A percentile compares a stretch with the other conserved stretches of the same genome.
Conservation (phyloP, 2,329 filamentous ascomycete species). For the Calonectria ilicicola region DNA sequence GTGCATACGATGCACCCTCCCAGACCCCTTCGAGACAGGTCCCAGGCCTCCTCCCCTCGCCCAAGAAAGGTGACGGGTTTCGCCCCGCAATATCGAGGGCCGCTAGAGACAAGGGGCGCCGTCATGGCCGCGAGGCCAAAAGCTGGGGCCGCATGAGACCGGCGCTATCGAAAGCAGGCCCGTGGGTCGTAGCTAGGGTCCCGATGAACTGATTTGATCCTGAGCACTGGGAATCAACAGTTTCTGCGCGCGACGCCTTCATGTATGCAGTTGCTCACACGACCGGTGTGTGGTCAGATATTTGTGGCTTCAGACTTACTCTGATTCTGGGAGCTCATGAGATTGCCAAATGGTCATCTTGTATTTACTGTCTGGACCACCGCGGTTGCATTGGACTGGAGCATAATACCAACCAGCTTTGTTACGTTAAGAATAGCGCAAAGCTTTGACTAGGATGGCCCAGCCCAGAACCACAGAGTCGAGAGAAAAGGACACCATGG, state of each 20-base stretch:
- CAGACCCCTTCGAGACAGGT: constrained; percentile 8
- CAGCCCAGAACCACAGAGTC: not conserved
- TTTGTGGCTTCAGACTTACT: not conserved
- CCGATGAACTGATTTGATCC: constrained; percentile 21
- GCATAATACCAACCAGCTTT: not conserved
- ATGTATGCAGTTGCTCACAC: not conserved
- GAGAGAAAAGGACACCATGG: not conserved
- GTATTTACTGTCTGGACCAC: not conserved
- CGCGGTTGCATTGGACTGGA: not conserved
- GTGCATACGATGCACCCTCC: constrained; percentile 32
- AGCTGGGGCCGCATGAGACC: constrained; percentile 25
- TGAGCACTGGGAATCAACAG: constrained; percentile 2
- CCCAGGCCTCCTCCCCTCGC: not conserved
- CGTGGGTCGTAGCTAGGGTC: constrained; percentile 15
- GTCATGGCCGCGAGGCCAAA: constrained; percentile 19
- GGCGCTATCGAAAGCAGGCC: constrained; percentile 21
- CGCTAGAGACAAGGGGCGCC: constrained; percentile 17
- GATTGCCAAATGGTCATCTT: not conserved
- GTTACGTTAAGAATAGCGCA: constrained; percentile 5
- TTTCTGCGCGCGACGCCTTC: not conserved
- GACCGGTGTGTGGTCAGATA: not conserved
- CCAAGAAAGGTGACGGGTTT: not conserved
- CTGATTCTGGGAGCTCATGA: not conserved
- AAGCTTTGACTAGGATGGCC: constrained; percentile 8
- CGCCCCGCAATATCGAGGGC: constrained; percentile 12